These are phyloP conservation scores for Hirschfeldia incana DNA, from an alignment of 345 rosid species.

Conservation along the genomic window DNA sequence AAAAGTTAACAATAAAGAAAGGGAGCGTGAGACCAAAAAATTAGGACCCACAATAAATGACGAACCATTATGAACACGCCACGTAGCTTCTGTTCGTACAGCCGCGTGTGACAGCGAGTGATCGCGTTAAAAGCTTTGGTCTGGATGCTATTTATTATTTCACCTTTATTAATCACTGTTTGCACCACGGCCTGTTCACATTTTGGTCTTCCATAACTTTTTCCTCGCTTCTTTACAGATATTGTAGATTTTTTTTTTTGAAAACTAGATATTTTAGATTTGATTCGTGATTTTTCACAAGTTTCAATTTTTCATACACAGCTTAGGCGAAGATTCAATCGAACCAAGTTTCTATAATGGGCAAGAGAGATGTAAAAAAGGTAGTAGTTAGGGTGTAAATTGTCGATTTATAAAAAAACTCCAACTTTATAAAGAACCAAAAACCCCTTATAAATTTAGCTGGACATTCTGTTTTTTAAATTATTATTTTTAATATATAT, in stretches of 20 bases:
- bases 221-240: neutral
- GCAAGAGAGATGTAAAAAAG: neutral
- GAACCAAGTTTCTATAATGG: neutral
- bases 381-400: conserved; percentile 6
- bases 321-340: neutral
- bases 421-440: neutral
- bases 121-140: conserved; percentile 25
- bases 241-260: neutral
- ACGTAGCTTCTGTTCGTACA: conserved; percentile 26
- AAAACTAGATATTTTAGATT: too few species aligned
- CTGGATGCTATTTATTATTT: conserved; percentile 13
- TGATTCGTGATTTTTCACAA: neutral
- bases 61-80: conserved; percentile 9
- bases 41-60: conserved; percentile 8
- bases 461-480: neutral
- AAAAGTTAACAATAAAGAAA: neutral
- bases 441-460: neutral
- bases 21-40: neutral
- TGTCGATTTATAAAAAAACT: conserved; percentile 2
- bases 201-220: neutral
- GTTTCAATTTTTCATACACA: neutral
- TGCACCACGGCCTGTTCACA: neutral
- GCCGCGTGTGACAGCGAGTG: conserved; percentile 7
- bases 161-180: neutral
- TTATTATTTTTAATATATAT: neutral